A percentile compares a stretch with the other conserved stretches of the same genome.
Evolutionary conservation across 1,284 basidiomycete genomes (phyloP).

Genomic region (Cryptococcus sp.): DNA sequence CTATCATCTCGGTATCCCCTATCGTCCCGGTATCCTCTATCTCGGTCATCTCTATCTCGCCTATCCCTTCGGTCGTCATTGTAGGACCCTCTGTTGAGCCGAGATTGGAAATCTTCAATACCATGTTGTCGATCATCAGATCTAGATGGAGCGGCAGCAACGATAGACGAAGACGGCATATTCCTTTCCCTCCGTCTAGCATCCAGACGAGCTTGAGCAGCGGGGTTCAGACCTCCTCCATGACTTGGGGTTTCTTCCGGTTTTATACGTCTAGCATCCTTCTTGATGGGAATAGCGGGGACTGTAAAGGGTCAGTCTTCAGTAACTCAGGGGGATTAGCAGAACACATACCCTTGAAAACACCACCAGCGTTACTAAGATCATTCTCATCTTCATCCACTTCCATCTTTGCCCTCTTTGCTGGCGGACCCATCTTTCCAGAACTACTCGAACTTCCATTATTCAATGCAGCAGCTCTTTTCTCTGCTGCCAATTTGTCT

Average conservation of each 20-base stretch:
- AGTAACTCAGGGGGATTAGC: not conserved
- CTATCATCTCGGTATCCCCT: slow-evolving; percentile 15
- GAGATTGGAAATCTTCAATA: slow-evolving; percentile 44
- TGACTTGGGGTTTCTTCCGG: slow-evolving; percentile 92
- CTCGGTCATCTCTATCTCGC: not conserved
- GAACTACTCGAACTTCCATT: slow-evolving; percentile 18
- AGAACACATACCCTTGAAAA: slow-evolving; percentile 69
- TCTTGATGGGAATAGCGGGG: slow-evolving; percentile 59
- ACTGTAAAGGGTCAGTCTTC: slow-evolving; percentile 51
- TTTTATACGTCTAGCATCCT: slow-evolving; percentile 62
- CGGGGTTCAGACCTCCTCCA: slow-evolving; percentile 76
- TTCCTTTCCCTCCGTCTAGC: slow-evolving; percentile 67
- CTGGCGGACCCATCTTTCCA: slow-evolving; percentile 49
- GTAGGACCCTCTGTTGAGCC: slow-evolving; percentile 50
- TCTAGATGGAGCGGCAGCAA: slow-evolving; percentile 16
- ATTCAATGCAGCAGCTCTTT: slow-evolving; percentile 60
- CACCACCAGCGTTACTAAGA: slow-evolving; percentile 48
- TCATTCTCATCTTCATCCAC: slow-evolving; percentile 46
- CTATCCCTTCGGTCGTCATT: slow-evolving; percentile 43
- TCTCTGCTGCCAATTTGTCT: slow-evolving; percentile 80
- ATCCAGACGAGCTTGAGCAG: slow-evolving; percentile 65
- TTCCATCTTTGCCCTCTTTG: slow-evolving; percentile 64
- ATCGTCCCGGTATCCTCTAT: slow-evolving; percentile 7
- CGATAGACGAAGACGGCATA: slow-evolving; percentile 43
- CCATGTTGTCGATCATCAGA: slow-evolving; percentile 25